Base-by-base conservation (phyloP, 1,139 yeast species). In the Blastobotrys capitulatus region DNA sequence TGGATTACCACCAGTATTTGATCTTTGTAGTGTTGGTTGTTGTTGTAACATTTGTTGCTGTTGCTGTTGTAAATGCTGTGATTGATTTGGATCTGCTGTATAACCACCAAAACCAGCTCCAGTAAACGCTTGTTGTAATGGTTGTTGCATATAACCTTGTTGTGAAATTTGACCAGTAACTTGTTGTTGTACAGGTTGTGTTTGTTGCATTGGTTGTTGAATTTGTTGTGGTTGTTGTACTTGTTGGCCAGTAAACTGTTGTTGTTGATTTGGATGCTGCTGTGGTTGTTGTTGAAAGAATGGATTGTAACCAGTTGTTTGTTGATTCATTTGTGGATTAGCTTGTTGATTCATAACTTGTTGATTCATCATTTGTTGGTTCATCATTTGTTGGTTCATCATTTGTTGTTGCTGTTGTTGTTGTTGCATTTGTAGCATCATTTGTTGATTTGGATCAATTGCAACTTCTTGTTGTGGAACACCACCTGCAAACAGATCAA, bases 31-130 rank as follows among this genome's bases (percentile, higher is more conserved):
- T 6, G 49, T 53, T 34, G 47, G 32, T 32, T 50, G 55, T 39
- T 40, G 54, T 39, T 40, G 54, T 37, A 45, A 52, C 26, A 47
- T 49, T 19, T 54, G 55, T 25, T 46, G 52, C 32, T 48, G 52
- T 26, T 39, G 48, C 25, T 46, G 52, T 35, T 48, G 52, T 22
- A 42, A 49, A 34, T 44, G 56, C 18, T 46, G 47, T n/a, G 54
- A 45, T 32, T 58, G 53, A 44, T 55, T 49, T 34, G 62, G 48
- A 39, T 53, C 62, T 62, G 58, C 57, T 51, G 62, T 61, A 59
- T 75, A 76, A 4, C 81, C 81, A 16, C 83, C 82, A 64, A 78
- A 78, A 0, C 84, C 84, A 39, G 73, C 73, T 10, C 84, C 84
- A 15, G 85, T 79, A 55, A 46, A 52, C 13, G 50, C 52, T 35